Conservation (phyloP, 768 basidiomycete genomes). For the Rhodotorula graminis region DNA sequence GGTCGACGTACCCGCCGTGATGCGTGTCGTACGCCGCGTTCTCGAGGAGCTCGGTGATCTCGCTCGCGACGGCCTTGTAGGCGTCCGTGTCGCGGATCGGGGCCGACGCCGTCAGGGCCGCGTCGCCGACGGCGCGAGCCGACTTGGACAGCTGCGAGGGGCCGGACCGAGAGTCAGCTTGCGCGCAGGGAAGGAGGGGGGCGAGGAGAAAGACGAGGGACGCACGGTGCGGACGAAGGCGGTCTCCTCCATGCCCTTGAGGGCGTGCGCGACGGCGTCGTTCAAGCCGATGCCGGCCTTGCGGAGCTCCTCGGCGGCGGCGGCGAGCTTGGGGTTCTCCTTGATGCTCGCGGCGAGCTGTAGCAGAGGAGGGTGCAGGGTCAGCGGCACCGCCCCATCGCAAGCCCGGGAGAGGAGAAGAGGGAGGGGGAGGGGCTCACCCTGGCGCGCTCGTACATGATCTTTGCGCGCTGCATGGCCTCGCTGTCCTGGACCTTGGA, state of each 20-base stretch:
- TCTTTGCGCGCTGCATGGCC: constrained; percentile 84
- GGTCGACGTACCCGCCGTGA: constrained; percentile 68
- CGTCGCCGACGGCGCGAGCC: constrained; percentile 75
- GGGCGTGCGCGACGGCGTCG: constrained; percentile 86
- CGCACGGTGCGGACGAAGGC: constrained; percentile 64
- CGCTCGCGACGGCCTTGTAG: constrained; percentile 85
- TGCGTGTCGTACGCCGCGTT: constrained; percentile 89
- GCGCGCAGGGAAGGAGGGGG: too few relatives aligned
- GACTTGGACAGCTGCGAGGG: constrained; percentile 69
- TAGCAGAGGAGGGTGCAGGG: background rate
- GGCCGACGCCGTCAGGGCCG: constrained; percentile 82
- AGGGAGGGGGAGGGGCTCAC: constrained; percentile 53
- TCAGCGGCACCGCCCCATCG: background rate
- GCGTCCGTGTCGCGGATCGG: constrained; percentile 95
- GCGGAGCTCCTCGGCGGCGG: constrained; percentile 86
- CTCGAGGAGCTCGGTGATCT: constrained; percentile 84
- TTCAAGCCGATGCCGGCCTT: constrained; percentile 84
- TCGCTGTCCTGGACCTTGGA: constrained; percentile 96
- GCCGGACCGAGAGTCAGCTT: background rate
- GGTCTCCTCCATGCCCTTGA: constrained; percentile 90
- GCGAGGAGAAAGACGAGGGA: background rate
- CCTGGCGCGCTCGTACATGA: constrained; percentile 88
- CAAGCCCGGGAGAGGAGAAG: background rate
- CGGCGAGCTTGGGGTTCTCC: constrained; percentile 85
- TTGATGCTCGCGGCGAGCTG: constrained; percentile 90